Conservation (phyloP, 495 filamentous ascomycete genomes). For the Parathielavia appendiculata region DNA sequence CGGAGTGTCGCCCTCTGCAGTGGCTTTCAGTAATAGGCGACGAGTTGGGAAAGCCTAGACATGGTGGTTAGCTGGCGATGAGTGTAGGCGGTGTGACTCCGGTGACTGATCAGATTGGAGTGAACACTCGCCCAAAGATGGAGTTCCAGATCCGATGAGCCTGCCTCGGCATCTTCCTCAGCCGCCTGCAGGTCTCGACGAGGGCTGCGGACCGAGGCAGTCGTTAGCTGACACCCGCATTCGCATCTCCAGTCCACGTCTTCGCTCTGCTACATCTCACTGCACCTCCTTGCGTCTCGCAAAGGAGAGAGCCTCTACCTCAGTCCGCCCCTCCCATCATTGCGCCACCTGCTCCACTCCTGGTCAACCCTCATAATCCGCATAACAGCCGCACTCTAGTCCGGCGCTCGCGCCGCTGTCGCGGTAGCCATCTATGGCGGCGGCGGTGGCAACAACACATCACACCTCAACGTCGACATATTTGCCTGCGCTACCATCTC, state of each 20-base stretch:
- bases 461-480: constrained; percentile 11
- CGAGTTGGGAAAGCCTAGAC: constrained; percentile 1
- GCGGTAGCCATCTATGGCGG: constrained; percentile 15
- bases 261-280: constrained; percentile 17
- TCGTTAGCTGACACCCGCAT: background rate
- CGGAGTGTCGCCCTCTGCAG: constrained; percentile 9
- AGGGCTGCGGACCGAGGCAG: too few species aligned
- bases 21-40: constrained; percentile 5
- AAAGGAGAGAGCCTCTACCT: constrained; percentile 12
- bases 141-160: background rate
- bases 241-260: constrained; percentile 10
- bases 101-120: background rate
- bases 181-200: background rate
- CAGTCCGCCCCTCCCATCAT: constrained; percentile 11
- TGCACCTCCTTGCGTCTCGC: constrained; percentile 15
- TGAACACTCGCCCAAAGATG: background rate
- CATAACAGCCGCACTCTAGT: constrained; percentile 9
- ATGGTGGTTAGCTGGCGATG: background rate
- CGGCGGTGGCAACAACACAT: constrained; percentile 5
- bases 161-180: background rate
- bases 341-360: constrained; percentile 18
- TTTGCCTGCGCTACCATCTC: constrained; percentile 16
- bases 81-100: background rate
- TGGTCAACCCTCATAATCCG: constrained; percentile 15
- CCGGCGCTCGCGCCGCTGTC: constrained; percentile 7